Evolutionary conservation across 169 alveolate genomes (phyloP), one percentile per base, ranked within the genome.

Genomic region (Plasmodium reichenowi): DNA sequence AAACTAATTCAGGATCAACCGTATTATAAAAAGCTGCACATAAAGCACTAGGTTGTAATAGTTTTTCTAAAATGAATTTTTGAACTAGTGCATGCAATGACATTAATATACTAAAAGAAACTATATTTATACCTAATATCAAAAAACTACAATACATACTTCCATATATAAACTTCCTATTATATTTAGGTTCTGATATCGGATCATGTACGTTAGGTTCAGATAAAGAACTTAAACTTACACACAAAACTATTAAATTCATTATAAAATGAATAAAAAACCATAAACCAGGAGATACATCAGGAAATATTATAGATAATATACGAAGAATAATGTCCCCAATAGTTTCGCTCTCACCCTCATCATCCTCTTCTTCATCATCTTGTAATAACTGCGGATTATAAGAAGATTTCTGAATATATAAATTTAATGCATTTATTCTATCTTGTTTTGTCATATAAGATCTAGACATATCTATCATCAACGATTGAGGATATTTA

Each of bases 1-100:
- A 94, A 85, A 91, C 89, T 32, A 94, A 20, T 15, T 91, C 74
- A 0, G 96, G 96, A 59, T 94, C 96, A 43, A 94, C 88, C 88
- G 93, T 93, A 74, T 89, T 94, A 32, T 93, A 74, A 67, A 91
- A 80, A 20, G 95, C 95, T 48, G 94, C 92, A 59, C 89, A 88
- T 60, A 89, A 74, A 7, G 95, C 94, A 72, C 92, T 78, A 15
- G 93, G 88, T 15, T 93, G 89, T 58, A 92, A 63, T 2, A 88
- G 22, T 22, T 70, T 56, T 67, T 94, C 76, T 29, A 94, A 17
- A 20, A 94, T 45, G 17, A 76, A 29, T 50, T 88, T 92, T 48
- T 83, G 91, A 24, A 83, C 70, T 9, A 83, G 32, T 45, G 91
- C 91, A 83, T 83, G 91, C 24, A 83, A 29, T 13, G 71, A 26